Percentiles rank a stretch among this genome's conserved stretches.
Conservation (phyloP, 2,329 filamentous ascomycete species). For the Beauveria brongniartii region DNA sequence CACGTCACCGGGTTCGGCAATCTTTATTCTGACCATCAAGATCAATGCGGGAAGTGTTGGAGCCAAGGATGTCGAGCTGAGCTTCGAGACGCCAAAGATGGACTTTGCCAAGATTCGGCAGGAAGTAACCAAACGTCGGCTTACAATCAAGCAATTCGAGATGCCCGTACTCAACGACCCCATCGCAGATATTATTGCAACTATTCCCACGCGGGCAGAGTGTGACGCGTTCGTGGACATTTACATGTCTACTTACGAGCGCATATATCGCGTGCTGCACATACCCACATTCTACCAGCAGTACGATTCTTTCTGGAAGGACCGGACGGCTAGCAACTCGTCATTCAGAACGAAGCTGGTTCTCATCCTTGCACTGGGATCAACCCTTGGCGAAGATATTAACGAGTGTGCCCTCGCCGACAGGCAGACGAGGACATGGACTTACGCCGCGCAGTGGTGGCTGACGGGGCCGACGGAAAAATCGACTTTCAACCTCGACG, state of each 20-base stretch:
- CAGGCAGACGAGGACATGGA: background rate
- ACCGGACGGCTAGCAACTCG: background rate
- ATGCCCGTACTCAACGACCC: constrained; percentile 2
- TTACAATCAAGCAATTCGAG: constrained; percentile 6
- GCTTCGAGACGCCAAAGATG: constrained; percentile 5
- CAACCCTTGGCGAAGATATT: background rate
- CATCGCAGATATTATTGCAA: background rate
- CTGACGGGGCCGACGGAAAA: background rate
- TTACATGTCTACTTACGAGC: constrained; percentile 3
- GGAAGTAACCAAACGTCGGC: background rate
- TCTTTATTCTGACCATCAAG: background rate
- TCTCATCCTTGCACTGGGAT: background rate
- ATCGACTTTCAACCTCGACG: background rate
- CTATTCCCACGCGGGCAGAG: background rate
- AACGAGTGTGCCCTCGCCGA: background rate
- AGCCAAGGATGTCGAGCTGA: constrained; percentile 4
- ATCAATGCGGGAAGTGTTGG: background rate
- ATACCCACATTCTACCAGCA: constrained; percentile 1
- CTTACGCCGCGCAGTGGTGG: constrained; percentile 9
- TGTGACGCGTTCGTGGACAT: background rate
- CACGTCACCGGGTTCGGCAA: background rate
- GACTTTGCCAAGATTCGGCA: constrained; percentile 5
- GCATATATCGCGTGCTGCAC: constrained; percentile 6
- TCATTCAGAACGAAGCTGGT: background rate
- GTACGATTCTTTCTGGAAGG: constrained; percentile 3